These are phyloP conservation scores for Pythium phragmiticola DNA, from an alignment of 352 stramenopile genomes.

Conservation along the genomic window DNA sequence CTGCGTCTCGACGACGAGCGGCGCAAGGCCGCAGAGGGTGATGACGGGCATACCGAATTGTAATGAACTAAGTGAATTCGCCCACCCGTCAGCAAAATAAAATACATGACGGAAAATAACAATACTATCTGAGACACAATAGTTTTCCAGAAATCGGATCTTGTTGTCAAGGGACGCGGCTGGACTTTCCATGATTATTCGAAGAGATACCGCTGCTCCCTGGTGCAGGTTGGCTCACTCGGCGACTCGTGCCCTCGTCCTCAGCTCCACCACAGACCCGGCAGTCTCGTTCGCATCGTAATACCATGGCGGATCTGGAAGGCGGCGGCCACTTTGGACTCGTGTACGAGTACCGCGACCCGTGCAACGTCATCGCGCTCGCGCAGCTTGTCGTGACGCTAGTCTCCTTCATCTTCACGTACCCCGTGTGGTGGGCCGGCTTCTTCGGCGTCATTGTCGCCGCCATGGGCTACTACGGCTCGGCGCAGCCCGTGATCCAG, in stretches of 20 bases:
- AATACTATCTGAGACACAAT: slow-evolving; percentile 21
- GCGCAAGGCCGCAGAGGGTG: slow-evolving; percentile 1
- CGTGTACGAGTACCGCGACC: slow-evolving; percentile 82
- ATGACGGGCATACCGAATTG: slow-evolving; percentile 21
- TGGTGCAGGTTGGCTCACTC: slow-evolving; percentile 1
- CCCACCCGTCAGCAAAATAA: not conserved
- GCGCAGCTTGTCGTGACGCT: slow-evolving; percentile 67
- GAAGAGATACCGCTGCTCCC: not conserved
- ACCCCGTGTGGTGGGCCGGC: slow-evolving; percentile 77
- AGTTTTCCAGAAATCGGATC: slow-evolving; percentile 11
- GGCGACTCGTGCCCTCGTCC: slow-evolving; percentile 12
- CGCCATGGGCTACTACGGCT: slow-evolving; percentile 81
- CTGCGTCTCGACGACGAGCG: slow-evolving; percentile 44
- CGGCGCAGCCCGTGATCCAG: slow-evolving; percentile 78
- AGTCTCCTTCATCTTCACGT: slow-evolving; percentile 78
- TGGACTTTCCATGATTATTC: slow-evolving; percentile 15
- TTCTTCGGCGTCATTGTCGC: slow-evolving; percentile 80
- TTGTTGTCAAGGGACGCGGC: slow-evolving; percentile 7
- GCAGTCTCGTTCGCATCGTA: not conserved
- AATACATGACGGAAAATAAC: not conserved
- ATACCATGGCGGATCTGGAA: slow-evolving; percentile 69
- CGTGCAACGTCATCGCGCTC: slow-evolving; percentile 80
- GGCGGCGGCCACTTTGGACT: slow-evolving; percentile 66
- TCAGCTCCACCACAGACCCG: not conserved
- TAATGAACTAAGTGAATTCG: slow-evolving; percentile 15